Evolutionary conservation across 352 stramenopile species (phyloP).

Genomic region (Chrysophaeum taylorii): DNA sequence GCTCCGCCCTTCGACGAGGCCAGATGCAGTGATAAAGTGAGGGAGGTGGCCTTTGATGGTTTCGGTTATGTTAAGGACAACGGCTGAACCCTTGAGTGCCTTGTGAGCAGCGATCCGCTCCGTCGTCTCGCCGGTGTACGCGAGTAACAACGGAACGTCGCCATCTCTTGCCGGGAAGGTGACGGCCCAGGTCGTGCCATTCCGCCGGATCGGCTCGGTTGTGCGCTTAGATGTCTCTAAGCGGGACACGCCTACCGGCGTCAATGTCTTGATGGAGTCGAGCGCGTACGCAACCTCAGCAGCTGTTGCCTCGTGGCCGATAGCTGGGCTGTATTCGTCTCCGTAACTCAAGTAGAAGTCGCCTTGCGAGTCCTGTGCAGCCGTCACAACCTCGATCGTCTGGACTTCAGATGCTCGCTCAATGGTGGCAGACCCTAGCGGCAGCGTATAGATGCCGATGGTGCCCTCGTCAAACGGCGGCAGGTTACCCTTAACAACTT

Average conservation of each 20-base stretch:
- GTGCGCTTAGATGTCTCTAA: conserved; percentile 26
- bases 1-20: conserved; percentile 41
- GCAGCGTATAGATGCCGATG: conserved; percentile 37
- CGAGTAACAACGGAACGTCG: conserved; percentile 40
- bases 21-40: conserved; percentile 30
- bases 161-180: conserved; percentile 43
- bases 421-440: conserved; percentile 38
- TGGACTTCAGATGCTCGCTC: conserved; percentile 41
- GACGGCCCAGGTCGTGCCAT: conserved; percentile 40
- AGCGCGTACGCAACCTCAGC: conserved; percentile 40
- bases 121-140: conserved; percentile 31
- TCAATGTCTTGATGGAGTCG: conserved; percentile 47
- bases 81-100: neutral
- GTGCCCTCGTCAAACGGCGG: conserved; percentile 39
- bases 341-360: conserved; percentile 48
- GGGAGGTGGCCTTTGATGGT: conserved; percentile 30
- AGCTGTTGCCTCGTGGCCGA: conserved; percentile 34
- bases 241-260: conserved; percentile 34
- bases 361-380: conserved; percentile 46
- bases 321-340: conserved; percentile 35
- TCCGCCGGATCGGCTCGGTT: conserved; percentile 21
- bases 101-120: neutral
- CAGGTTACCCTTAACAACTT: conserved; percentile 20
- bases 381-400: conserved; percentile 39
- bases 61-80: conserved; percentile 33